These are phyloP conservation scores for Penicillium thymicola DNA, from an alignment of 2,329 filamentous ascomycete genomes.

Conservation along the genomic window DNA sequence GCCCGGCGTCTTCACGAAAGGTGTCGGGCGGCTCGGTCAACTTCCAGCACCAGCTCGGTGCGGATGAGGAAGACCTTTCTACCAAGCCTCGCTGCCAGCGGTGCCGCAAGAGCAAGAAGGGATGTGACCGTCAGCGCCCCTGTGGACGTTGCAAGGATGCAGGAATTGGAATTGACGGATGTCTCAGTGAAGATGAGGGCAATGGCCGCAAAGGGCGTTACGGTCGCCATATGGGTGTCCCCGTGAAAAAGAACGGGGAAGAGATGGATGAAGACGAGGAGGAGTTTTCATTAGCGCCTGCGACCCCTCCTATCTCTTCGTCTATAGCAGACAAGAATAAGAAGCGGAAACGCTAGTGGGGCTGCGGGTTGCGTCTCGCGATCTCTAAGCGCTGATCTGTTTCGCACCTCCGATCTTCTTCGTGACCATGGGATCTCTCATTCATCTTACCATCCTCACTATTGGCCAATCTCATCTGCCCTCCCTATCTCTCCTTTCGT, in stretches of 20 bases:
- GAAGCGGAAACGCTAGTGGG: constrained; percentile 62
- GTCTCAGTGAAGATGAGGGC: constrained; percentile 95
- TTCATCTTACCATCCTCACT: constrained; percentile 9
- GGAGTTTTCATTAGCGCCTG: constrained; percentile 44
- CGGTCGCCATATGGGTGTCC: constrained; percentile 65
- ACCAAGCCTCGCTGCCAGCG: constrained; percentile 96
- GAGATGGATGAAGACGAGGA: constrained; percentile 50
- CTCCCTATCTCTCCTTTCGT: constrained; percentile 7
- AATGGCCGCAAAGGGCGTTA: constrained; percentile 96
- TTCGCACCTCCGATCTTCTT: constrained; percentile 2
- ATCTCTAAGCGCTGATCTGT: not conserved
- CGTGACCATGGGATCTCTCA: constrained; percentile 3
- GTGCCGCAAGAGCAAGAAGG: constrained; percentile 99
- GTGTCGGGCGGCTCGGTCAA: constrained; percentile 56
- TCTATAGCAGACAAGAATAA: constrained; percentile 58
- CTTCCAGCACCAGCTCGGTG: constrained; percentile 59
- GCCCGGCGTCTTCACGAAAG: constrained; percentile 54
- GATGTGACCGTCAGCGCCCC: constrained; percentile 92
- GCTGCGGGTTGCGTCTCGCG: not conserved
- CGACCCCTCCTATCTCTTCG: constrained; percentile 30
- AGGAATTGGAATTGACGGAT: constrained; percentile 87
- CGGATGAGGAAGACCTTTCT: constrained; percentile 84
- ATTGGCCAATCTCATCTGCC: constrained; percentile 1
- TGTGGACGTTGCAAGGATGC: constrained; percentile 95
- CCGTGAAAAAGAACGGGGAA: constrained; percentile 57